These are phyloP conservation scores for Trichophyton equinum DNA, from an alignment of 2,329 filamentous ascomycete genomes.

Conservation along the genomic window DNA sequence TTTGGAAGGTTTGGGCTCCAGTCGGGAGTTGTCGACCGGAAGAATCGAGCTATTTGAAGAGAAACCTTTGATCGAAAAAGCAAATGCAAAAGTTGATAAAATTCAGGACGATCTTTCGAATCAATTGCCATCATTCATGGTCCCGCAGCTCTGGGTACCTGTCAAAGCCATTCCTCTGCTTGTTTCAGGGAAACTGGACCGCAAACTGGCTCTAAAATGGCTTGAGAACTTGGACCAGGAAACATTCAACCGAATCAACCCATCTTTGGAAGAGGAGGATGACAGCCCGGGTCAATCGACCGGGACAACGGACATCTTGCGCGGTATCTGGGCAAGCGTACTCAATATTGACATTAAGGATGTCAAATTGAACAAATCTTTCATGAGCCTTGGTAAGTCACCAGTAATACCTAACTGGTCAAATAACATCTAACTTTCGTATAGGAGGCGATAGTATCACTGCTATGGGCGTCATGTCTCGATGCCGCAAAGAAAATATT, in stretches of 20 bases:
- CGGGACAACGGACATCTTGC: slow-evolving; percentile 10
- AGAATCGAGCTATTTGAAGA: slow-evolving; percentile 24
- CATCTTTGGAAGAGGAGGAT: slow-evolving; percentile 19
- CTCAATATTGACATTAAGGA: slow-evolving; percentile 25
- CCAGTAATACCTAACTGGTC: background rate
- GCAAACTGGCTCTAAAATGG: slow-evolving; percentile 32
- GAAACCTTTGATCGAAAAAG: slow-evolving; percentile 15
- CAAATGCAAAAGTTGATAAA: slow-evolving; percentile 21
- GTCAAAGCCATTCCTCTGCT: slow-evolving; percentile 11
- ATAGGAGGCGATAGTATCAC: slow-evolving; percentile 40
- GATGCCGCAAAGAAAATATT: slow-evolving; percentile 36
- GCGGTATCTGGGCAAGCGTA: slow-evolving; percentile 25
- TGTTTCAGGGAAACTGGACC: slow-evolving; percentile 11
- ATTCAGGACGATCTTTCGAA: slow-evolving; percentile 29
- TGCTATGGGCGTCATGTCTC: slow-evolving; percentile 38
- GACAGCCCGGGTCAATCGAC: slow-evolving; percentile 10
- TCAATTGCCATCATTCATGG: slow-evolving; percentile 18
- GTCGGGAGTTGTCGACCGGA: slow-evolving; percentile 17
- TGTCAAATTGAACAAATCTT: slow-evolving; percentile 24
- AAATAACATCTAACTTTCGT: background rate
- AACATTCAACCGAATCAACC: slow-evolving; percentile 30
- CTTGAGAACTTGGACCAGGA: slow-evolving; percentile 31
- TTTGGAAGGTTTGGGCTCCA: slow-evolving; percentile 19
- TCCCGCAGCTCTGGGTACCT: slow-evolving; percentile 11
- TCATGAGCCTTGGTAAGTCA: slow-evolving; percentile 23